Conservation (phyloP, 2,329 filamentous ascomycete species). For the Botrytis galanthina region DNA sequence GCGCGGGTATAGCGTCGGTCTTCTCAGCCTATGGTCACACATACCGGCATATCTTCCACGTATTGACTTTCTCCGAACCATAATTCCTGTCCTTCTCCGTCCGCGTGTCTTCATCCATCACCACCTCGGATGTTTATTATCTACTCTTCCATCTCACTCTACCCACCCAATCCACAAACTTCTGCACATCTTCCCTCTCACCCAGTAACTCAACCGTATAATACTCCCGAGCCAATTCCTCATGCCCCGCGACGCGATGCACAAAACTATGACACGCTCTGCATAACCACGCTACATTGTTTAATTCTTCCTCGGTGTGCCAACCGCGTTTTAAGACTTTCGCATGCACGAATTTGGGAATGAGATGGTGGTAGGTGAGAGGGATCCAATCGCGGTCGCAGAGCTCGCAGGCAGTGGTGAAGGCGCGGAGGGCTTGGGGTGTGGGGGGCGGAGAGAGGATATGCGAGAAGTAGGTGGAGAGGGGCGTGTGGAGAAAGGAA, state of each 20-base stretch:
- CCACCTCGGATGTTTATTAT: background rate
- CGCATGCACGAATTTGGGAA: conserved; percentile 73
- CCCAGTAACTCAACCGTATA: conserved; percentile 71
- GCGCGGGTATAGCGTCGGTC: background rate
- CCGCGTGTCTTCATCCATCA: background rate
- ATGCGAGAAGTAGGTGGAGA: conserved; percentile 60
- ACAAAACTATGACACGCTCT: conserved; percentile 81
- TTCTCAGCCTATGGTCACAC: background rate
- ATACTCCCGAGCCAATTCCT: conserved; percentile 71
- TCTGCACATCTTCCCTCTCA: conserved; percentile 67
- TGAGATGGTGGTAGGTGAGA: conserved; percentile 81
- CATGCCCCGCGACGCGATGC: conserved; percentile 71
- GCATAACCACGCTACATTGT: conserved; percentile 84
- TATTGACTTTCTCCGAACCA: background rate
- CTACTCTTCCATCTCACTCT: conserved; percentile 60
- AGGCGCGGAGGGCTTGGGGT: conserved; percentile 54
- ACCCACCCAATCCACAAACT: conserved; percentile 71
- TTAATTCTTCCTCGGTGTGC: conserved; percentile 71
- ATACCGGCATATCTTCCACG: background rate
- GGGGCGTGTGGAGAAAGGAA: conserved; percentile 60
- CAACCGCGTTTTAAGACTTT: conserved; percentile 76
- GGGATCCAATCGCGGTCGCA: conserved; percentile 73
- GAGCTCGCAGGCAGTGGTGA: conserved; percentile 66
- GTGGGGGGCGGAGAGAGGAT: conserved; percentile 62
- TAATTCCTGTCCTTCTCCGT: background rate